These are phyloP conservation scores for Neurospora intermedia DNA, from an alignment of 495 filamentous ascomycete genomes.

Conservation along the genomic window DNA sequence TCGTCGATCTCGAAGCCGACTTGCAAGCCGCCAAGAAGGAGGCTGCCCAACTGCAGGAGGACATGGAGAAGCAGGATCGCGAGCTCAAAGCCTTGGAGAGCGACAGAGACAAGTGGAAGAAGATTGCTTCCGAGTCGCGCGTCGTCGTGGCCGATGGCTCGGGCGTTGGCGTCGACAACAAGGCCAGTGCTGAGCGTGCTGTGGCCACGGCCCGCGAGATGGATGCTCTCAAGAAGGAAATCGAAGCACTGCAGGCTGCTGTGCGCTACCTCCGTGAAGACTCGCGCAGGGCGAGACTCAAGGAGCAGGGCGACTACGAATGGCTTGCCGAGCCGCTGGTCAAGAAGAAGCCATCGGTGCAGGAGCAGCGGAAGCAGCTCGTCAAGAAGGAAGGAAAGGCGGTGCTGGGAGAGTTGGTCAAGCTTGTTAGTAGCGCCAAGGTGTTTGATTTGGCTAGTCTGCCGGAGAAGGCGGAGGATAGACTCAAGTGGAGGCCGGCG, in stretches of 20 bases:
- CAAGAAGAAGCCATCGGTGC: slow-evolving; percentile 32
- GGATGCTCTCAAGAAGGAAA: slow-evolving; percentile 58
- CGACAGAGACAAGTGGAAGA: slow-evolving; percentile 67
- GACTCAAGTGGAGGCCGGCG: slow-evolving; percentile 35
- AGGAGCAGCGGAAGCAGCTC: slow-evolving; percentile 46
- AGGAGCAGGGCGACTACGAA: slow-evolving; percentile 49
- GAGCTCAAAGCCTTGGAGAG: slow-evolving; percentile 47
- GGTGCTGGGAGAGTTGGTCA: slow-evolving; percentile 59
- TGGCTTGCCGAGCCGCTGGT: slow-evolving; percentile 58
- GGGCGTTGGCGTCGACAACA: slow-evolving; percentile 34
- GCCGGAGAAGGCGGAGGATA: slow-evolving; percentile 43
- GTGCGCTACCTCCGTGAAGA: slow-evolving; percentile 73
- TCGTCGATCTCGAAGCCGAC: slow-evolving; percentile 52
- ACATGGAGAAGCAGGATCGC: slow-evolving; percentile 48
- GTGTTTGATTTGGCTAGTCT: slow-evolving; percentile 43
- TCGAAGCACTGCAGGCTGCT: slow-evolving; percentile 58
- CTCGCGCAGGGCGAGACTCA: slow-evolving; percentile 52
- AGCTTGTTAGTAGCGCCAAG: slow-evolving; percentile 48
- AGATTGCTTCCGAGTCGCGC: slow-evolving; percentile 55
- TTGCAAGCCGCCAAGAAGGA: slow-evolving; percentile 44
- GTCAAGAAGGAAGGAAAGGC: slow-evolving; percentile 59
- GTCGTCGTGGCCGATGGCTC: slow-evolving; percentile 37
- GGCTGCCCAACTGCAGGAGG: slow-evolving; percentile 54
- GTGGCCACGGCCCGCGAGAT: slow-evolving; percentile 67
- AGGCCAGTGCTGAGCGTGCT: slow-evolving; percentile 44